Base-by-base conservation (phyloP, 306 rosid genomes). In the Glycine tomentella region DNA sequence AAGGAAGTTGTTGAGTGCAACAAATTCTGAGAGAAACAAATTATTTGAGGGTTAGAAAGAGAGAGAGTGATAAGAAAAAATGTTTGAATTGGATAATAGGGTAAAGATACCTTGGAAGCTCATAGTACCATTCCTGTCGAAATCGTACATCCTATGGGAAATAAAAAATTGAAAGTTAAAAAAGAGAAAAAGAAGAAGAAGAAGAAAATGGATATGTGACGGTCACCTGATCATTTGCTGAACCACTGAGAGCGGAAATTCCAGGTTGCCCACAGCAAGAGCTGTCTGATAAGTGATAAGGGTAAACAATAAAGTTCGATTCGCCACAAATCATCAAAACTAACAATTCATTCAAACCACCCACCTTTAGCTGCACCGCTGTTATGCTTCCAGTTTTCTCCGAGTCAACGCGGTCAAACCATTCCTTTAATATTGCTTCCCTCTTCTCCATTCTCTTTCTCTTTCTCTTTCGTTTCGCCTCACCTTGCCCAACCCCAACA, bases 221-320 rank as follows among this genome's bases (percentile, higher is more conserved):
- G 91, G 93, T 90, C 81, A 94, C 98, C 96, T 92, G 83, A 94
- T 92, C 98, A 94, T 94, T 81, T 94, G 97, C 88, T 92, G 84
- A 71, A 94, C 98, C 76, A 92, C 84, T 15, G 97, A 88, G 85
- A 90, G 88, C 46, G 98, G 74, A 59, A 94, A 89, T 45, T 92
- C 90, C 74, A 94, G 98, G 88, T 92, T 94, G 33, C 98, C 97
- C 13, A 84, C 94, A 7, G 90, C 86, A 5, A 94, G 84, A 84
- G 98, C 97, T 9, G 69, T 81, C 98, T 92, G 90, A 77, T 74
- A 62, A 17, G 36, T 45, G 31, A 42, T 14, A 34, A 53, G 3
- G 1, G 13, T 0, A 7, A 52, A 14, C 5, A 69, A 20, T 2
- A 25, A 6, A 31, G 40, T 31, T 25, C 67, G 2, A 16, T 15